phyloP scores from a whole-genome alignment of 2,329 filamentous ascomycete species.

The Diaporthe ampelina region DNA sequence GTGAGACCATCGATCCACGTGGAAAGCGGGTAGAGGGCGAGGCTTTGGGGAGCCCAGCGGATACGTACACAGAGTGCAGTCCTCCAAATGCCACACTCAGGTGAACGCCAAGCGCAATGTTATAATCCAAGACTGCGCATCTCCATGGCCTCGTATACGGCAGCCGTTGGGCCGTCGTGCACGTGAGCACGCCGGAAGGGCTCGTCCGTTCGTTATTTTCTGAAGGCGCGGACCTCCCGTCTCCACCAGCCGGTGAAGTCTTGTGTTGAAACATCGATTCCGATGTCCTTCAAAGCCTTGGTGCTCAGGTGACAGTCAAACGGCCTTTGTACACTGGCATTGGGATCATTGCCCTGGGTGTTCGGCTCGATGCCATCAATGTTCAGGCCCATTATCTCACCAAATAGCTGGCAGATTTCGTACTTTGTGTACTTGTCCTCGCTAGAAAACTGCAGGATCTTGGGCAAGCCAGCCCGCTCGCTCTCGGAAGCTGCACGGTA shows the following conservation, averaged over 20 bases:
- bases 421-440: conserved; percentile 92
- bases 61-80: neutral
- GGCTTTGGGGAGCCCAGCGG: neutral
- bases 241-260: conserved; percentile 89
- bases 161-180: neutral
- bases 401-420: conserved; percentile 84
- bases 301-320: conserved; percentile 93
- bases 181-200: neutral
- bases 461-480: conserved; percentile 70
- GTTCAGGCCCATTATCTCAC: conserved; percentile 82
- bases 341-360: conserved; percentile 79
- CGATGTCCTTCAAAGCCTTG: conserved; percentile 77
- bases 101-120: neutral
- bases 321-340: conserved; percentile 80
- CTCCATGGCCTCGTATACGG: neutral
- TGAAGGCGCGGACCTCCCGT: conserved; percentile 71
- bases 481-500: conserved; percentile 65
- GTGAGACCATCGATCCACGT: conserved; percentile 24
- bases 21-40: conserved; percentile 14
- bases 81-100: neutral
- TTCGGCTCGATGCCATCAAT: conserved; percentile 78
- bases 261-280: conserved; percentile 79
- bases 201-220: conserved; percentile 56
- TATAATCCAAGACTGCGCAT: neutral
- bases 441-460: conserved; percentile 85